phyloP scores from a whole-genome alignment of 2,329 filamentous ascomycete genomes.

The Diaporthe amygdali region DNA sequence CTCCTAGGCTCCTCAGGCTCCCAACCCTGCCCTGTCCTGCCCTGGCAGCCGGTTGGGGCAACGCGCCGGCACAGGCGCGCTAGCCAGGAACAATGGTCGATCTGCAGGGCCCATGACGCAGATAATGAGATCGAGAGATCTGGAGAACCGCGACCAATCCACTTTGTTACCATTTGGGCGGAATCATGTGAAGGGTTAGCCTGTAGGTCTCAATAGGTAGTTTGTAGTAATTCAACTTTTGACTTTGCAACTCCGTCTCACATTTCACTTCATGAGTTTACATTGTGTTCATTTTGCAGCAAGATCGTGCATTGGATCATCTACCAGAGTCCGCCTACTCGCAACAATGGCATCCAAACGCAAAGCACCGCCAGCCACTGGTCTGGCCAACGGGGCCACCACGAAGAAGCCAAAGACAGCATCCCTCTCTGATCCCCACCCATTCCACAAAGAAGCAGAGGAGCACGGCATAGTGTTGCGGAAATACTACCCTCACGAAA shows the following conservation, averaged over 20 bases:
- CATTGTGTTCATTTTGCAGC: background rate
- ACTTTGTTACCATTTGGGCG: background rate
- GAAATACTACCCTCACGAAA: conserved; percentile 84
- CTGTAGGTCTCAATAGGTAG: background rate
- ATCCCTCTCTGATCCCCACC: conserved; percentile 45
- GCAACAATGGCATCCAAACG: conserved; percentile 28
- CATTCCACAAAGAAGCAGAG: conserved; percentile 50
- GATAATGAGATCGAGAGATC: conserved; percentile 17
- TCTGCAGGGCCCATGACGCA: conserved; percentile 22
- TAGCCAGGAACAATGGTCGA: conserved; percentile 22
- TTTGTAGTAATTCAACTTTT: background rate
- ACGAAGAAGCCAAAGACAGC: conserved; percentile 19
- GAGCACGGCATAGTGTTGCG: conserved; percentile 69
- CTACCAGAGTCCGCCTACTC: background rate
- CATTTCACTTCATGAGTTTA: background rate
- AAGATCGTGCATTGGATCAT: background rate
- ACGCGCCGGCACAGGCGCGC: background rate
- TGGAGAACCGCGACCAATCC: conserved; percentile 3
- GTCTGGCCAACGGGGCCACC: background rate
- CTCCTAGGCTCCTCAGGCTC: too few species aligned
- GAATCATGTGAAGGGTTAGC: background rate
- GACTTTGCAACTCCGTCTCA: too few species aligned
- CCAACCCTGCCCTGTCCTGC: background rate
- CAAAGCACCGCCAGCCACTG: conserved; percentile 3
- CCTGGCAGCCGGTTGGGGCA: background rate